A percentile compares a stretch with the other conserved stretches of the same genome.
Evolutionary conservation across 805 yeast species (phyloP).

Genomic region (Lipomyces lipofer): DNA sequence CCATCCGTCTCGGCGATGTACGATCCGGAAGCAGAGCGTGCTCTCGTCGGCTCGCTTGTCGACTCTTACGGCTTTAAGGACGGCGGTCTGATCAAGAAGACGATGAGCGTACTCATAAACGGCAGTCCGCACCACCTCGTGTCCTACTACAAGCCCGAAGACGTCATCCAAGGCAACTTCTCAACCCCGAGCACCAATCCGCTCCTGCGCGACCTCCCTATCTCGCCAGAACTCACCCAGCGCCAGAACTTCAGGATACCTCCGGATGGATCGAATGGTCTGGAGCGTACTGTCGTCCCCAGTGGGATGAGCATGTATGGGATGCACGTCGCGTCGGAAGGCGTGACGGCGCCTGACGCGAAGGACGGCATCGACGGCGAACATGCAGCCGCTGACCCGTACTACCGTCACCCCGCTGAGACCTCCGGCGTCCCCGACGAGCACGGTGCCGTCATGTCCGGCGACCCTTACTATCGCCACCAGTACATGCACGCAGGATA

Average conservation of each 20-base stretch:
- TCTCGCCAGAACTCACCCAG: constrained; percentile 41
- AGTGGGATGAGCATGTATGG: constrained; percentile 5
- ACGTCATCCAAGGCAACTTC: constrained; percentile 61
- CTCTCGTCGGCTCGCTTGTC: constrained; percentile 57
- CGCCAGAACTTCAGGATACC: constrained; percentile 41
- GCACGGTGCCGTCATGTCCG: constrained; percentile 10
- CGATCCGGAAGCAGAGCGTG: constrained; percentile 41
- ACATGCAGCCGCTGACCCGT: constrained; percentile 6
- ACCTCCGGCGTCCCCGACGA: constrained; percentile 9
- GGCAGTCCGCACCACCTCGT: constrained; percentile 57
- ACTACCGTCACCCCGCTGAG: constrained; percentile 9
- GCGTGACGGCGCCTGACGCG: neutral
- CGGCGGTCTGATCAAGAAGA: constrained; percentile 78
- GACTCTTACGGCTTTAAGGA: constrained; percentile 65
- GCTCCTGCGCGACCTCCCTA: constrained; percentile 49
- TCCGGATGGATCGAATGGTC: constrained; percentile 33
- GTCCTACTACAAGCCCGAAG: constrained; percentile 75
- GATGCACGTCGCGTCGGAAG: constrained; percentile 2
- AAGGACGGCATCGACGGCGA: no score
- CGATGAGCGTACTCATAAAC: constrained; percentile 64
- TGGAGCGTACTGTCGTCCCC: constrained; percentile 26
- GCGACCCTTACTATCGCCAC: constrained; percentile 19
- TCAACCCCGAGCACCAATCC: constrained; percentile 58
- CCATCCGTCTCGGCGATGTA: constrained; percentile 17
- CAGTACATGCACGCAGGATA: constrained; percentile 19